phyloP scores from a whole-genome alignment of 1,284 basidiomycete genomes.

The Caloboletus inedulis region DNA sequence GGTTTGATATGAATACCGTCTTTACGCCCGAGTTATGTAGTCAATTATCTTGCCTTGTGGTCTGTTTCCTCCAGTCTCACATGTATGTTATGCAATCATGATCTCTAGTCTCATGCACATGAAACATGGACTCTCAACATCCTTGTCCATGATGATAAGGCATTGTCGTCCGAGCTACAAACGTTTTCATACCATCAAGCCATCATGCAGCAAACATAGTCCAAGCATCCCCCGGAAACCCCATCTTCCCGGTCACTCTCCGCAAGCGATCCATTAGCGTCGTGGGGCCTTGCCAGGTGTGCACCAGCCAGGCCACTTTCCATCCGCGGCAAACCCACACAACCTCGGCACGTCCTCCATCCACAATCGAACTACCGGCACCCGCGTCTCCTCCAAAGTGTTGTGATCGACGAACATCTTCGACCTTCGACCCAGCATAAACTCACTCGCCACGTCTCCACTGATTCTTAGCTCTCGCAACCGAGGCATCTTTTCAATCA shows the following conservation, averaged over 20 bases:
- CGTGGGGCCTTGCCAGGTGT: constrained; percentile 12
- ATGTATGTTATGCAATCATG: not conserved
- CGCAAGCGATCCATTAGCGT: not conserved
- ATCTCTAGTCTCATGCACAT: not conserved
- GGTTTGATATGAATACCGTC: not conserved
- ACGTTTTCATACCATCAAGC: not conserved
- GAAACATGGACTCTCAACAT: not conserved
- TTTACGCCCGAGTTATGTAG: not conserved
- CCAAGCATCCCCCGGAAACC: not conserved
- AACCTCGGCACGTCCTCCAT: constrained; percentile 22
- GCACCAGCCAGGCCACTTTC: constrained; percentile 23
- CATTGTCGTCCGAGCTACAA: not conserved
- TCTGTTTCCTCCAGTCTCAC: not conserved
- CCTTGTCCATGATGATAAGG: not conserved
- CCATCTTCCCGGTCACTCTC: too few relatives aligned
- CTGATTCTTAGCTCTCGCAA: constrained; percentile 19
- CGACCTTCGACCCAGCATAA: constrained; percentile 23
- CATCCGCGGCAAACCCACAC: constrained; percentile 20
- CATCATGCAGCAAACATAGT: not conserved
- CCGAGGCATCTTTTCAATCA: constrained; percentile 18
- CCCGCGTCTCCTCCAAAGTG: not conserved
- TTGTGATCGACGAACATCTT: constrained; percentile 15
- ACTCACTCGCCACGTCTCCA: constrained; percentile 28
- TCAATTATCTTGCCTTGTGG: not conserved
- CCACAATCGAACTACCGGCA: constrained; percentile 21